Conservation (phyloP, 352 stramenopile species). For the Globisporangium viniferum region DNA sequence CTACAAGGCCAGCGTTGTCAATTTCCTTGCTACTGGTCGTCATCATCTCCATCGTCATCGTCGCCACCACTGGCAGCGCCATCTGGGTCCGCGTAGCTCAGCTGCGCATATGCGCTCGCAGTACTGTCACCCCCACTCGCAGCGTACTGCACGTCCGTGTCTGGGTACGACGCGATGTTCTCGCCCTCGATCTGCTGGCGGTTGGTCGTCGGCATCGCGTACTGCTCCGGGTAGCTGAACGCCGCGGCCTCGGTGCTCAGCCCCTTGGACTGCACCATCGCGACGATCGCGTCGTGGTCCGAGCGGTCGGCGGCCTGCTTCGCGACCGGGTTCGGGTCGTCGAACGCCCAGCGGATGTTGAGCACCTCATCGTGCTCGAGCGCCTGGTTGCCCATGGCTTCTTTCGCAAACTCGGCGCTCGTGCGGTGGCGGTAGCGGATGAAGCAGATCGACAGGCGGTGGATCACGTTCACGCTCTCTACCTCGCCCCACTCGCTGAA, state of each 20-base stretch:
- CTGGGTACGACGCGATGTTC: conserved; percentile 63
- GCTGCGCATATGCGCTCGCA: conserved; percentile 38
- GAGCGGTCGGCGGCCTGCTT: conserved; percentile 83
- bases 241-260: conserved; percentile 52
- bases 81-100: conserved; percentile 55
- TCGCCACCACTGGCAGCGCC: conserved; percentile 19
- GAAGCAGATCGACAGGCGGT: conserved; percentile 90
- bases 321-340: conserved; percentile 93
- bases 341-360: conserved; percentile 91
- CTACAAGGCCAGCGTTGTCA: not conserved
- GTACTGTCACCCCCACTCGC: not conserved
- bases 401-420: conserved; percentile 81
- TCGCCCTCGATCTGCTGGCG: conserved; percentile 63
- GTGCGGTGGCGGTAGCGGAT: conserved; percentile 81
- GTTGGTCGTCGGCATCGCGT: conserved; percentile 70
- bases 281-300: conserved; percentile 87
- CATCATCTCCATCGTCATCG: conserved; percentile 16
- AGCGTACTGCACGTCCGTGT: conserved; percentile 64
- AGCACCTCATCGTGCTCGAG: conserved; percentile 88
- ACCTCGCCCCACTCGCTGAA: conserved; percentile 94
- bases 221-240: conserved; percentile 80
- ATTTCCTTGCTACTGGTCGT: conserved; percentile 13
- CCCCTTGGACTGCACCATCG: conserved; percentile 76
- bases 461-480: conserved; percentile 93
- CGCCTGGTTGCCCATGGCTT: conserved; percentile 90